Percentiles rank a stretch among this genome's conserved stretches.
These are phyloP conservation scores for Beauveria sp. DNA, from an alignment of 2,329 filamentous ascomycete species.

Conservation along the genomic window DNA sequence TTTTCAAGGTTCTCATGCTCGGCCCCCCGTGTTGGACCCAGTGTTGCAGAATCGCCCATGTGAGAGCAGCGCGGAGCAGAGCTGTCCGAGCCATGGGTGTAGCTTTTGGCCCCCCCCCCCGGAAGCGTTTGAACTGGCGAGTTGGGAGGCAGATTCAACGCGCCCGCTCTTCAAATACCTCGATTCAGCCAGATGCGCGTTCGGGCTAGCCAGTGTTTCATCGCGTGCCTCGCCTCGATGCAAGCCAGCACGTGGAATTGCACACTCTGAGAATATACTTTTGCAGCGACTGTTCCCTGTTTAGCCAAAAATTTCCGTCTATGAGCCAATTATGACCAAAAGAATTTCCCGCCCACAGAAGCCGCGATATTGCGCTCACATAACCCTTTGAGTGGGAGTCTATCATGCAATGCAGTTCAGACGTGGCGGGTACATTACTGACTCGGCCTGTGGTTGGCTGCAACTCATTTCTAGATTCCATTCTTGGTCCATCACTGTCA, in stretches of 20 bases:
- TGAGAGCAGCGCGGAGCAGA: background rate
- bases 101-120: background rate
- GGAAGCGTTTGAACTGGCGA: background rate
- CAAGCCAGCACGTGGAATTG: background rate
- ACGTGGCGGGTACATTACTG: background rate
- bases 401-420: background rate
- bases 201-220: background rate
- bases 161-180: background rate
- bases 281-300: background rate
- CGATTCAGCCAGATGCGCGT: no score
- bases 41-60: constrained; percentile 9
- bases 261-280: background rate
- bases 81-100: background rate
- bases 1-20: constrained; percentile 9
- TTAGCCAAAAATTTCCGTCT: background rate
- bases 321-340: background rate
- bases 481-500: background rate
- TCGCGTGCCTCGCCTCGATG: background rate
- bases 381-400: background rate
- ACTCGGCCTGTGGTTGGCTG: background rate
- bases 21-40: constrained; percentile 9
- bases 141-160: background rate
- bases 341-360: background rate
- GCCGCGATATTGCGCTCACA: background rate
- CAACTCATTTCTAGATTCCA: background rate